Base-by-base conservation (phyloP, 495 filamentous ascomycete genomes). In the Tuber melanosporum region DNA sequence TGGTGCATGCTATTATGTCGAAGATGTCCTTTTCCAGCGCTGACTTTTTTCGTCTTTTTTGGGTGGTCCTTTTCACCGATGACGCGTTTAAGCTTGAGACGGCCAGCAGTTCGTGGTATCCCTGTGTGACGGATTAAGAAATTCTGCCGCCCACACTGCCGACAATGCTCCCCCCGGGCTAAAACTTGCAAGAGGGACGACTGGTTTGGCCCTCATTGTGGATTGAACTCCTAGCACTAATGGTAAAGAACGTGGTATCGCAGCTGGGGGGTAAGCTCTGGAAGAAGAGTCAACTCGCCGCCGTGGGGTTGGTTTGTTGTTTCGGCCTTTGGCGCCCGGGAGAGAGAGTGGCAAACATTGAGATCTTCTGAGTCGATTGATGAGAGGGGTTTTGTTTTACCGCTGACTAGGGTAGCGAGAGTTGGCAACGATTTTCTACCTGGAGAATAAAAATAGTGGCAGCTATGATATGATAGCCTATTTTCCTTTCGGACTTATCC, bases 1-100 rank as follows among this genome's bases (percentile, higher is more conserved):
- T 76, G 57, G 71, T 70, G 47, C 73, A 73, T 70, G 14, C 44
- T 46, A 78, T 15, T 17, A 78, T 73, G 42, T 71, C 74, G 19
- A 45, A 9, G 52, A 73, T 10, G 32, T 73, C 74, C 12, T n/a
- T 72, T 39, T 39, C 52, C 15, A 66, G 45, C 52, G 17, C 17
- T 39, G 22, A n/a, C n/a, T 15, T 42, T 22, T 7, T 19, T 47
- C 71, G 26, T 41, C 71, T 12, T 26, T 46, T 52, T 32, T 14
- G 26, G 43, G 32, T 32, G 14, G 44, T 0, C 19, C n/a, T 43
- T 32, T 17, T 39, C 17, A 32, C n/a, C 2, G 9, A 46, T 43
- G 45, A 41, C 42, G 66, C 26, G n/a, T 73, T 70, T n/a, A 69
- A 36, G 71, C 52, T 57, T 19, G 52, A 70, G 69, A 78, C 36